Base-by-base conservation (phyloP, 2,329 filamentous ascomycete genomes). In the Dactylellina leptospora region DNA sequence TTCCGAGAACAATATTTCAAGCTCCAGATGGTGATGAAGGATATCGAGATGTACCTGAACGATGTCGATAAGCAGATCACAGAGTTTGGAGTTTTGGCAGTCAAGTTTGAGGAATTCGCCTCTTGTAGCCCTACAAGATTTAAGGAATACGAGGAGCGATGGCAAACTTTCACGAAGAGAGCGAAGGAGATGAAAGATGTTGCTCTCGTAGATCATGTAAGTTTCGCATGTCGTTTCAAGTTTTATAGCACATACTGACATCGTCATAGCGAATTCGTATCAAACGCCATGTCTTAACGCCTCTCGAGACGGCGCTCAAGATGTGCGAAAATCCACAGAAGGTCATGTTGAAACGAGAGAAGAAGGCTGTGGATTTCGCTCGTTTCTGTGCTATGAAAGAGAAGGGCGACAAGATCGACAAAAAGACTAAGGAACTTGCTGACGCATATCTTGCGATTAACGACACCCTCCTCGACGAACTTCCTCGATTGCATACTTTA, bases 1-100 rank as follows among this genome's bases (percentile, higher is more conserved):
- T 97, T 96, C 77, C 89, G 91, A 28, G 92, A 96, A 73, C 93
- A 97, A 79, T 97, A 92, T 79, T 88, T 97, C 73, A 90, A 93
- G 71, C 82, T 97, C 25, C 93, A 97, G 78, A 90, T 99, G 38
- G 91, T 97, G 42, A 87, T 96, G 77, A 88, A 93, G 68, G 95
- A 97, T 79, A 90, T 96, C n/a, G 92, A 97, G 77, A 92, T 89
- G 76, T 97, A 97, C 79, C 88, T 92, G 3, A 86, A 89, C n/a
- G 88, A 93, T 63, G 87, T 91, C 2, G 87, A 90, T 6, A 86
- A 85, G n/a, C 92, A 91, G 74, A 89, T 96, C 53, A 86, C 90
- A 68, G 88, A 91, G 75, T 92, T 96, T 76, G 85, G 92, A 51
- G 88, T 91, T 71, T 90, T 93, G 74, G 85, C 93, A 27, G 87